phyloP scores from a whole-genome alignment of 352 stramenopile genomes.

The Globisporangium parvum region DNA sequence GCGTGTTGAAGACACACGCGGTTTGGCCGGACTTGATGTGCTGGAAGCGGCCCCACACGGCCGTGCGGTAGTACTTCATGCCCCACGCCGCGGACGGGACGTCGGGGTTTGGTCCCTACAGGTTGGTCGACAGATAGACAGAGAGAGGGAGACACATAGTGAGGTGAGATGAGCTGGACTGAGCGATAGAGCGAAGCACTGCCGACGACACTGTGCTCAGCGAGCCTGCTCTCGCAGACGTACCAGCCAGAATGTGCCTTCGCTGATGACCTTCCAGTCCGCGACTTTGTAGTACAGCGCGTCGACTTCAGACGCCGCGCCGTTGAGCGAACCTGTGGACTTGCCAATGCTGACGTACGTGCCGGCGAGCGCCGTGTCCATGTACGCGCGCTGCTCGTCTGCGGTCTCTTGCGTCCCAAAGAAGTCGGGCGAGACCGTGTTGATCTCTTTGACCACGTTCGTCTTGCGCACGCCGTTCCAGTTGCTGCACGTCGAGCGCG shows the following conservation, averaged over 20 bases:
- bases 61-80: conserved; percentile 72
- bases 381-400: conserved; percentile 52
- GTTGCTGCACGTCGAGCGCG: conserved; percentile 36
- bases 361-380: conserved; percentile 43
- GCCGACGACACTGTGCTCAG: background rate
- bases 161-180: background rate
- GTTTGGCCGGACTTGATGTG: conserved; percentile 53
- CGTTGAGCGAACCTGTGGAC: conserved; percentile 56
- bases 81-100: conserved; percentile 44
- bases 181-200: background rate
- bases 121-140: background rate
- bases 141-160: too few species aligned
- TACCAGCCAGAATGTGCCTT: conserved; percentile 67
- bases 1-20: conserved; percentile 73
- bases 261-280: conserved; percentile 48
- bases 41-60: conserved; percentile 66
- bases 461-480: conserved; percentile 61
- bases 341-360: conserved; percentile 63
- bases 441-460: conserved; percentile 56
- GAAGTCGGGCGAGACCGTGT: conserved; percentile 51
- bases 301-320: conserved; percentile 44
- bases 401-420: conserved; percentile 80
- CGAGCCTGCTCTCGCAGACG: background rate
- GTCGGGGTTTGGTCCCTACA: conserved; percentile 37
- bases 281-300: conserved; percentile 58